Conservation (phyloP, 257 asterid genomes). For the Solanum lignicaule region DNA sequence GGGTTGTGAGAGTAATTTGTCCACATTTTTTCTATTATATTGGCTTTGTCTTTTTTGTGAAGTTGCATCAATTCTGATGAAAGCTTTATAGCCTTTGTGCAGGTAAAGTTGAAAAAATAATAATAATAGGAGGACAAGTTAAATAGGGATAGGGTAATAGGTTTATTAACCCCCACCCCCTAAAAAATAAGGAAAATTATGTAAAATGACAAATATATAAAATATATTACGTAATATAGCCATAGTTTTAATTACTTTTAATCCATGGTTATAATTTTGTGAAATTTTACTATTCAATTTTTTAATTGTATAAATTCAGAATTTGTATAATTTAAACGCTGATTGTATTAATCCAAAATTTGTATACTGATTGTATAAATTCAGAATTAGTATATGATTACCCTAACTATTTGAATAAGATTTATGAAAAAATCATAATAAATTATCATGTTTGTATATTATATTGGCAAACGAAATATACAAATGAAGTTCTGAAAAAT, state of each 20-base stretch:
- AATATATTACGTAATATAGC: too few species aligned
- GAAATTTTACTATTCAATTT: not conserved
- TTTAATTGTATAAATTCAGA: too few species aligned
- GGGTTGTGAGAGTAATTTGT: not conserved
- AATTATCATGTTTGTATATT: too few species aligned
- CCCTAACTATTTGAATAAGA: not conserved
- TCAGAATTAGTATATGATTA: too few species aligned
- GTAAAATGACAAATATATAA: not conserved
- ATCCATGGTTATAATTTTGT: too few species aligned
- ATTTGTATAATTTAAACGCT: too few species aligned
- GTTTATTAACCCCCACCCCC: not conserved
- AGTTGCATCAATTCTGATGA: slow-evolving; percentile 7
- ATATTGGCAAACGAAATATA: too few species aligned
- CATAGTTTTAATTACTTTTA: too few species aligned
- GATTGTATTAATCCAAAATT: too few species aligned
- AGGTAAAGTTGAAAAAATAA: not conserved
- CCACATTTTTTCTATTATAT: not conserved
- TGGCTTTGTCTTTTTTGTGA: not conserved
- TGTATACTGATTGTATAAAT: too few species aligned
- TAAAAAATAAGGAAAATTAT: too few species aligned
- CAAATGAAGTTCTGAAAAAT: not conserved
- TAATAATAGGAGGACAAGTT: not conserved
- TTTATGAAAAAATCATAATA: too few species aligned
- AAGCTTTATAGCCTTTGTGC: not conserved
- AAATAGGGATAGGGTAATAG: not conserved